phyloP scores from a whole-genome alignment of 2,329 filamentous ascomycete species.

The Fusarium mundagurra region DNA sequence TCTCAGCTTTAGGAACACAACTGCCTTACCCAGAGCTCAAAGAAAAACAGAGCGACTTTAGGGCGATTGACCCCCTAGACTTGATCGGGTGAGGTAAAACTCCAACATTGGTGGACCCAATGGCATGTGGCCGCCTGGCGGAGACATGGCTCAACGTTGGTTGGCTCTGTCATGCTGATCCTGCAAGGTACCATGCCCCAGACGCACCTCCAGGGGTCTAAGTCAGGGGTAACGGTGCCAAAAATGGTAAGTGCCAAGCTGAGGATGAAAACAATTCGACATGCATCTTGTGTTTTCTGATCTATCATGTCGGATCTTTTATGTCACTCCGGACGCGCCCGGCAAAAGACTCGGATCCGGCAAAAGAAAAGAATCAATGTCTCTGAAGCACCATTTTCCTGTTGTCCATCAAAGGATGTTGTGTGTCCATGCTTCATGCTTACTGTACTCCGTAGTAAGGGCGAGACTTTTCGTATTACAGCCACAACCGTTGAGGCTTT shows the following conservation, averaged over 20 bases:
- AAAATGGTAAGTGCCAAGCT: constrained; percentile 17
- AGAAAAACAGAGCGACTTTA: constrained; percentile 14
- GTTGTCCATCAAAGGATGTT: not conserved
- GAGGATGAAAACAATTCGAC: constrained; percentile 14
- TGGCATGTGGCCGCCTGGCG: constrained; percentile 36
- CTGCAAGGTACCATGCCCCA: constrained; percentile 37
- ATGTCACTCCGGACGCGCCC: not conserved
- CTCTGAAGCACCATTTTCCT: not conserved
- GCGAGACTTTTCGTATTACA: constrained; percentile 21
- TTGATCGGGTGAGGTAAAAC: constrained; percentile 41
- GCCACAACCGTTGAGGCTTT: constrained; percentile 35
- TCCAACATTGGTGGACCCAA: constrained; percentile 29
- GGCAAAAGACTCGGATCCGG: constrained; percentile 26
- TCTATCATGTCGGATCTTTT: constrained; percentile 19
- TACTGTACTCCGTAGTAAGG: not conserved
- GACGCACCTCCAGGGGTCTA: constrained; percentile 25
- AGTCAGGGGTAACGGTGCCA: constrained; percentile 38
- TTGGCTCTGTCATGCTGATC: constrained; percentile 39
- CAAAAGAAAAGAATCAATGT: constrained; percentile 1
- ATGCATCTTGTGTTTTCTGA: not conserved
- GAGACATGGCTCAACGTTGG: constrained; percentile 25
- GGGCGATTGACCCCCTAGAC: constrained; percentile 35
- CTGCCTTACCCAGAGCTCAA: not conserved
- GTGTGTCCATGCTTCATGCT: not conserved
- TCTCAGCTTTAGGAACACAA: not conserved